These are phyloP conservation scores for Garcia nutans DNA, from an alignment of 345 rosid genomes.

Conservation along the genomic window DNA sequence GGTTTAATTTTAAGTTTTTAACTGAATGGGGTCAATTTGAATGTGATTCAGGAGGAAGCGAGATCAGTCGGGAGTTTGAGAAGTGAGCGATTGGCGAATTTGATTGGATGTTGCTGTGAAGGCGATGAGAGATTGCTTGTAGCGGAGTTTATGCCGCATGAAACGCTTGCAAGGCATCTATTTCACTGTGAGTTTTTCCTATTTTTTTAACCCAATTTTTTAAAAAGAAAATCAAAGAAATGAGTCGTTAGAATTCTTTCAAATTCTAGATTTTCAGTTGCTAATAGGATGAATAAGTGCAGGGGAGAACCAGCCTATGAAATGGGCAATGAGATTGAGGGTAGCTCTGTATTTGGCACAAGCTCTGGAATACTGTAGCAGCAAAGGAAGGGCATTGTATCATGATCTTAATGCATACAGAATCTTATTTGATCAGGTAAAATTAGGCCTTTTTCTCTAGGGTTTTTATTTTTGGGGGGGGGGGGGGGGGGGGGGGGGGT, in stretches of 20 bases:
- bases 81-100: slow-evolving; percentile 70
- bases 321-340: slow-evolving; percentile 96
- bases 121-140: slow-evolving; percentile 85
- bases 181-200: slow-evolving; percentile 63
- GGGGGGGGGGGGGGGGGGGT: too few relatives aligned
- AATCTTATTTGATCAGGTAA: slow-evolving; percentile 85
- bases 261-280: background rate
- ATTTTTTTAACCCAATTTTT: background rate
- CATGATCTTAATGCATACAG: slow-evolving; percentile 97
- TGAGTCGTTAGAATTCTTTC: background rate
- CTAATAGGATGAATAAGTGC: slow-evolving; percentile 22
- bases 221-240: background rate
- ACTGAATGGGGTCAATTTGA: background rate
- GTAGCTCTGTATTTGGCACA: slow-evolving; percentile 89
- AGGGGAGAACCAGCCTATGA: slow-evolving; percentile 99
- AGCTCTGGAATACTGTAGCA: slow-evolving; percentile 83
- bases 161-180: slow-evolving; percentile 91
- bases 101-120: slow-evolving; percentile 88
- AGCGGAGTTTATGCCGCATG: slow-evolving; percentile 86
- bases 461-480: too few relatives aligned
- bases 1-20: background rate
- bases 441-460: background rate
- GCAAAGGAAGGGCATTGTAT: slow-evolving; percentile 86
- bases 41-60: slow-evolving; percentile 67
- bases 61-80: slow-evolving; percentile 84